A percentile compares a stretch with the other conserved stretches of the same genome.
Conservation (phyloP, 495 filamentous ascomycete genomes). For the Sphaerosporella brunnea region DNA sequence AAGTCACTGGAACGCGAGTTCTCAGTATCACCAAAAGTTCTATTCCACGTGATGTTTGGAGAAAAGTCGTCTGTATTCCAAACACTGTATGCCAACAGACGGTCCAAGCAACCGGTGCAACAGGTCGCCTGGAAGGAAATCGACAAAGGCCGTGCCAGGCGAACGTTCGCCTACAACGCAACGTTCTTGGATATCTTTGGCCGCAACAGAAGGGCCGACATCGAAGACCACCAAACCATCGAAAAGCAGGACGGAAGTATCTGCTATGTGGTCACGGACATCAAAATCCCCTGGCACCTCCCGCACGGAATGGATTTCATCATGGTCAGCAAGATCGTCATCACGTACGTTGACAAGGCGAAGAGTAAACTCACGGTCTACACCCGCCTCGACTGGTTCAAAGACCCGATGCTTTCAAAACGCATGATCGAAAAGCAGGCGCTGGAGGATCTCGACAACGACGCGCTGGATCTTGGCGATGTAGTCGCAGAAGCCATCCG, state of each 20-base stretch:
- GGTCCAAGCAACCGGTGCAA: conserved; percentile 57
- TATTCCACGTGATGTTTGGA: conserved; percentile 91
- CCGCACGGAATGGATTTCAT: conserved; percentile 64
- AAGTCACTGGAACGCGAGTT: conserved; percentile 56
- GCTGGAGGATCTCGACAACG: conserved; percentile 57
- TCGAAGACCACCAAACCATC: conserved; percentile 73
- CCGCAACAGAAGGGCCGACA: conserved; percentile 34
- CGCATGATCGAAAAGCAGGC: conserved; percentile 57
- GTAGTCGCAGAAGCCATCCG: conserved; percentile 74
- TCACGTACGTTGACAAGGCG: conserved; percentile 79
- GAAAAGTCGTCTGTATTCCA: conserved; percentile 91
- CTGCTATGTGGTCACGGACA: conserved; percentile 77
- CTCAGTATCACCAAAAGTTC: conserved; percentile 73
- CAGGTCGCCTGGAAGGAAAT: conserved; percentile 68
- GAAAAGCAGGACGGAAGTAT: conserved; percentile 87
- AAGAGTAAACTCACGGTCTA: conserved; percentile 83
- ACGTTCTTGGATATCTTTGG: conserved; percentile 48
- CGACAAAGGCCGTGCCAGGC: conserved; percentile 48
- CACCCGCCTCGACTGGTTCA: conserved; percentile 70
- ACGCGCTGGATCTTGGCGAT: conserved; percentile 70
- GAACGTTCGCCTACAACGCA: conserved; percentile 67
- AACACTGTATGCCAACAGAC: conserved; percentile 68
- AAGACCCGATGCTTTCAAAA: conserved; percentile 44
- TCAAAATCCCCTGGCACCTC: conserved; percentile 78
- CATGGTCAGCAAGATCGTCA: conserved; percentile 77